These are phyloP conservation scores for Penicillium goetzii DNA, from an alignment of 495 filamentous ascomycete species.

Conservation along the genomic window DNA sequence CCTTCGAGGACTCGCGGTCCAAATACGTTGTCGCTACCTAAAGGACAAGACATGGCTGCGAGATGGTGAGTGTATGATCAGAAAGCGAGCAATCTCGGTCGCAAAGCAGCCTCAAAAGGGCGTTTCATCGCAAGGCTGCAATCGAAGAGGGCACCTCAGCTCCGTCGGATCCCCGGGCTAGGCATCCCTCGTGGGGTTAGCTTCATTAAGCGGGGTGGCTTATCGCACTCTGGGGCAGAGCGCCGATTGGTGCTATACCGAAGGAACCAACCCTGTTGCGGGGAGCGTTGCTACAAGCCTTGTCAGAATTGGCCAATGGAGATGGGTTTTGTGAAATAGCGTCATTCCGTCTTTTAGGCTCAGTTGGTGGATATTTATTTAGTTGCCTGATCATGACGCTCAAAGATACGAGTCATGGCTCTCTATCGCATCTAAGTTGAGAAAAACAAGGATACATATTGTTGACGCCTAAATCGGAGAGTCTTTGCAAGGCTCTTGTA, in stretches of 20 bases:
- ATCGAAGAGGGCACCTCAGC: neutral
- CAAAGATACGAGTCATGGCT: neutral
- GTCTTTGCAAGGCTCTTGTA: neutral
- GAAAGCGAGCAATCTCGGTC: neutral
- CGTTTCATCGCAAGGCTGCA: neutral
- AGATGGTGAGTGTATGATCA: neutral
- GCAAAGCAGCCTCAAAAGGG: neutral
- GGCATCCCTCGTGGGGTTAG: neutral
- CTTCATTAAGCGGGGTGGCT: conserved; percentile 1
- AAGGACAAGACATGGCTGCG: conserved; percentile 8
- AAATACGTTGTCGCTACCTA: conserved; percentile 15
- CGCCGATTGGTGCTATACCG: conserved; percentile 8
- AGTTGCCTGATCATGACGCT: conserved; percentile 1
- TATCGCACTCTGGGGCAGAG: neutral
- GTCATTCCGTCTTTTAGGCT: neutral
- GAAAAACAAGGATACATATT: neutral
- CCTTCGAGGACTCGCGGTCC: conserved; percentile 11
- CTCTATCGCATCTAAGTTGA: neutral
- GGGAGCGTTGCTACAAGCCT: neutral
- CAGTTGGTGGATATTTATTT: neutral
- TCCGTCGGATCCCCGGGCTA: conserved; percentile 8
- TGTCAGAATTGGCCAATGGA: neutral
- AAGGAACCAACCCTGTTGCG: neutral
- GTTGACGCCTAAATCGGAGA: neutral
- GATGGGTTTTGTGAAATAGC: neutral